A percentile compares a stretch with the other conserved stretches of the same genome.
Evolutionary conservation across 441 rosid genomes (phyloP).

Genomic region (Erysimum pusillum): DNA sequence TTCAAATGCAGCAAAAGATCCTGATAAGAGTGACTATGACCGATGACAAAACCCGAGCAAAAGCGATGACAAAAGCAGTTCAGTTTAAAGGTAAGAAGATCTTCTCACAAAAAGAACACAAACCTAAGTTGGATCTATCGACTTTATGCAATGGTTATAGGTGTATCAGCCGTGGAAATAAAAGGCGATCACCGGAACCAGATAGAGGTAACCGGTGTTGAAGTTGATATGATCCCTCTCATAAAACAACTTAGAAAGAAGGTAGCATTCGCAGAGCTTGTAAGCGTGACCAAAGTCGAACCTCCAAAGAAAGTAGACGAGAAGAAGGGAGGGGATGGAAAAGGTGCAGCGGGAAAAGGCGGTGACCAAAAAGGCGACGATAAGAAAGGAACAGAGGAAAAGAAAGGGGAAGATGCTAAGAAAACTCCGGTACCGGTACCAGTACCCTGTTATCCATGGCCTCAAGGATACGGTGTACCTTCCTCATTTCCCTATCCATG

Average conservation of each 20-base stretch:
- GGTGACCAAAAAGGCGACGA: conserved; percentile 14
- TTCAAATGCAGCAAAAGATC: conserved; percentile 47
- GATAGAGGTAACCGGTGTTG: conserved; percentile 63
- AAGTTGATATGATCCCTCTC: conserved; percentile 52
- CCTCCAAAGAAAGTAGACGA: conserved; percentile 41
- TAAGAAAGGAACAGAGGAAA: neutral
- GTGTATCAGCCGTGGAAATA: conserved; percentile 54
- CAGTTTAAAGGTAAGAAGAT: conserved; percentile 36
- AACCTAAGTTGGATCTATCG: neutral
- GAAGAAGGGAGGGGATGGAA: conserved; percentile 24
- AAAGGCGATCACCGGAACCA: conserved; percentile 58
- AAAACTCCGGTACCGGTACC: conserved; percentile 8
- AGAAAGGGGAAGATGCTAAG: conserved; percentile 13
- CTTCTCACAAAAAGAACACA: neutral
- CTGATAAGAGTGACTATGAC: conserved; percentile 44
- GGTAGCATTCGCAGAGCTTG: conserved; percentile 57
- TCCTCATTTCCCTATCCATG: conserved; percentile 19
- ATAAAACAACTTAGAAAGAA: conserved; percentile 48
- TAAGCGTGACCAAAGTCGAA: conserved; percentile 43
- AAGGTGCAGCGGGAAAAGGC: neutral
- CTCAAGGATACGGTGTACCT: neutral
- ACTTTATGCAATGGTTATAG: conserved; percentile 36
- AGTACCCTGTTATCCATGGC: conserved; percentile 21
- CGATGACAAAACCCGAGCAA: conserved; percentile 45
- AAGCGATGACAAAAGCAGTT: conserved; percentile 44